Evolutionary conservation across 257 asterid genomes (phyloP), one percentile per base, ranked within the genome.

Genomic region (Eustoma russellianum): DNA sequence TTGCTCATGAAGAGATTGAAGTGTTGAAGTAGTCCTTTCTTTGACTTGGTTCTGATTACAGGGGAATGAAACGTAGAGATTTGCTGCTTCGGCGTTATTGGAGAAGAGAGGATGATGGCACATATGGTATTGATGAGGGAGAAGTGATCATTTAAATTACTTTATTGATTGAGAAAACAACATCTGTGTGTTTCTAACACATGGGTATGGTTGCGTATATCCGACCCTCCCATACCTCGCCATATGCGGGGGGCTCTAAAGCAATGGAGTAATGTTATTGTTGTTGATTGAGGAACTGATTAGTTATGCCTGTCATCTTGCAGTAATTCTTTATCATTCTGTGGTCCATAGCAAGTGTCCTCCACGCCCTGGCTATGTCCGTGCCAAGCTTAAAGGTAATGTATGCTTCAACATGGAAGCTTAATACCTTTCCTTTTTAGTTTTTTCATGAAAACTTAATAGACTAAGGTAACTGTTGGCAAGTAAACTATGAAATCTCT

Each of bases 81-180:
- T 50, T 91, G 53, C 69, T 91, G 63, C 70, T 91, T 17, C 83
- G 92, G 3, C 83, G 98, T 24, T 87, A 84, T 70, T 91, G 98
- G 98, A 91, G 98, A 72, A 80, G 90, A 73, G 98, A 91, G 77
- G 95, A 84, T 16, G 96, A 91, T 47, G 96, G 96, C 68, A 80
- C 94, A 56, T 91, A 87, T 33, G 98, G 98, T 91, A 79, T 50
- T 34, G 41, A 14, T 33, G 43, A 16, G 9, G 44, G 28, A 28
- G 15, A 38, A 56, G n/a, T 18, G 35, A 53, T 45, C 0, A 41
- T 11, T 24, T 52, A 46, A 52, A 12, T 53, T 34, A 17, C 30
- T 71, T 5, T n/a, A 44, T 34, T 64, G 43, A 49, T 57, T 38
- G 12, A 38, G 43, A 10, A 11, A 38, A 15, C 28, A 43, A 33